Base-by-base conservation (phyloP, 257 asterid genomes). In the Orobanche coerulescens region DNA sequence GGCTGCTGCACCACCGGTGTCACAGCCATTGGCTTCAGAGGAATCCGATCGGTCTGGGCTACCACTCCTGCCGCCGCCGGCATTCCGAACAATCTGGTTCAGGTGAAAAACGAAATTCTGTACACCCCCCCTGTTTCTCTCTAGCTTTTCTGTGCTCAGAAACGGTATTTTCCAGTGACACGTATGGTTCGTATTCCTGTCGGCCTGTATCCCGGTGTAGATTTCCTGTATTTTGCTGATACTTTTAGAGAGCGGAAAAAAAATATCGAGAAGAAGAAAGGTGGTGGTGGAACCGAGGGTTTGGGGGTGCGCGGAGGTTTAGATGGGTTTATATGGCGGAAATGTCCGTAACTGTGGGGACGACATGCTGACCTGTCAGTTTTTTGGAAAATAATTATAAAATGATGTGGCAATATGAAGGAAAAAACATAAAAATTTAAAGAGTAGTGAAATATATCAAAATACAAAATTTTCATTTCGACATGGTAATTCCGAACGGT, bases 21-120 rank as follows among this genome's bases (percentile, higher is more conserved):
- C 49, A 73, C 71, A 67, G 54, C 75, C 79, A 75, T 64, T 23
- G 81, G 76, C 26, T 64, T 79, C 74, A 67, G 25, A 20, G 75
- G 66, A 36, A 61, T 26, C 57, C 82, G 86, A 81, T 84, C 86
- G 53, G 83, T 70, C 70, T 76, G 84, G 5, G 84, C 59, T 51
- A 77, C 74, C 15, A 66, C 69, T 71, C 85, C 84, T 69, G 88
- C 95, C 62, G 80, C 76, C 84, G 90, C 84, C 93, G 97, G 88
- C 97, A 90, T 90, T 67, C 78, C 66, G 15, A 46, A 25, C 70
- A 48, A 64, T 44, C 72, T 49, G 73, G 56, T 58, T 40, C 73
- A 33, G 80, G 70, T 44, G 71, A 31, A 33, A 24, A 50, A 44
- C 28, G 55, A 36, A 13, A 52, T 0, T 3, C n/a, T n/a, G n/a